phyloP scores from a whole-genome alignment of 176 grass and related monocot species.

The Eragrostis nindensis region DNA sequence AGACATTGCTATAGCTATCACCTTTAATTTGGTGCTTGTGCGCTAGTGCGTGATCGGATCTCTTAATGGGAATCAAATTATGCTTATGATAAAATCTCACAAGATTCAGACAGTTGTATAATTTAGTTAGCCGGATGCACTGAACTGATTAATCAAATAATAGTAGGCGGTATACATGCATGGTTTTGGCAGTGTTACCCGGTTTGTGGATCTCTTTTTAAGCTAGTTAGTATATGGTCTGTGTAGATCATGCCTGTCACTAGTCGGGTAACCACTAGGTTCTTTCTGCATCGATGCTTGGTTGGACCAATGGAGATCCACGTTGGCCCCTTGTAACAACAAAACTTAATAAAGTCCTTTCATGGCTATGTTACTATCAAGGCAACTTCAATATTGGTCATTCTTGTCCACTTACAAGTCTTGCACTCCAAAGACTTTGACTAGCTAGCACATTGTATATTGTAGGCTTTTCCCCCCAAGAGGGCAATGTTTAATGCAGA shows the following conservation, averaged over 20 bases:
- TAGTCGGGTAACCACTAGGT: slow-evolving; percentile 25
- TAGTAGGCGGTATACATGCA: background rate
- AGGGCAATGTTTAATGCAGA: background rate
- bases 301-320: slow-evolving; percentile 48
- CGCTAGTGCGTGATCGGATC: background rate
- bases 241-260: slow-evolving; percentile 33
- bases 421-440: slow-evolving; percentile 57
- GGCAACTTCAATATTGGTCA: slow-evolving; percentile 14
- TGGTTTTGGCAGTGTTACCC: slow-evolving; percentile 16
- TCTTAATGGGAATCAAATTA: slow-evolving; percentile 2
- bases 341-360: slow-evolving; percentile 20
- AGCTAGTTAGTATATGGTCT: background rate
- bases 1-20: background rate
- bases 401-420: slow-evolving; percentile 34
- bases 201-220: slow-evolving; percentile 27
- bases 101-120: slow-evolving; percentile 16
- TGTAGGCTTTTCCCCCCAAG: background rate
- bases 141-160: slow-evolving; percentile 1
- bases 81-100: slow-evolving; percentile 6
- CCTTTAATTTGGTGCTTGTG: background rate
- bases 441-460: slow-evolving; percentile 16
- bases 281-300: slow-evolving; percentile 46
- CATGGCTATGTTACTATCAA: slow-evolving; percentile 32
- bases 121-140: slow-evolving; percentile 16
- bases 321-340: slow-evolving; percentile 37